phyloP scores from a whole-genome alignment of 805 yeast species.

The Teunomyces aglyptinius region DNA sequence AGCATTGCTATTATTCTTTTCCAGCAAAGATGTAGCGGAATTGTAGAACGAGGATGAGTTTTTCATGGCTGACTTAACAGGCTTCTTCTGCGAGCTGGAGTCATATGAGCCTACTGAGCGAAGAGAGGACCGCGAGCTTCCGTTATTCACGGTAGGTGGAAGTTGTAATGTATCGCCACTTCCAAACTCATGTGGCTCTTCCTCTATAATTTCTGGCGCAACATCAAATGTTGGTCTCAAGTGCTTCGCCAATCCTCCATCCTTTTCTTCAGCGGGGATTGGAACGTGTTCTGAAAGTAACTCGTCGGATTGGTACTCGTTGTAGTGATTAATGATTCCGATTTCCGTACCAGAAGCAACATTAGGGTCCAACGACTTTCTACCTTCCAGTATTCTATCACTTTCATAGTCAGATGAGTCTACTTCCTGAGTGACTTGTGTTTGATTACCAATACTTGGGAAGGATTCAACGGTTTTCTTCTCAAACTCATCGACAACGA shows the following conservation, averaged over 20 bases:
- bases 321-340: constrained; percentile 20
- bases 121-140: constrained; percentile 31
- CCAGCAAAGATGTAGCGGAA: constrained; percentile 8
- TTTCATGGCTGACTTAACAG: constrained; percentile 55
- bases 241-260: constrained; percentile 16
- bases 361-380: not conserved
- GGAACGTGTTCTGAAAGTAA: constrained; percentile 7
- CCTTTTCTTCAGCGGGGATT: not conserved
- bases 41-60: constrained; percentile 25
- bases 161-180: constrained; percentile 23
- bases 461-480: constrained; percentile 7
- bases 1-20: constrained; percentile 25
- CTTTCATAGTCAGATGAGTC: constrained; percentile 3
- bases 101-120: constrained; percentile 28
- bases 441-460: not conserved
- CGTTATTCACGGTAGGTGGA: constrained; percentile 13
- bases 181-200: constrained; percentile 6
- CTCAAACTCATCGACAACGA: constrained; percentile 27
- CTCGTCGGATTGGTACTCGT: constrained; percentile 20
- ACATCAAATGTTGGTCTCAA: constrained; percentile 33
- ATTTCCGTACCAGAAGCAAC: constrained; percentile 11
- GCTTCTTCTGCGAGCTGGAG: constrained; percentile 21
- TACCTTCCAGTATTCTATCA: not conserved
- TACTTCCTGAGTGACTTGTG: not conserved
- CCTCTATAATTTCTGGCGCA: constrained; percentile 27